Evolutionary conservation across 257 asterid species (phyloP).

Genomic region (Ballota nigra): DNA sequence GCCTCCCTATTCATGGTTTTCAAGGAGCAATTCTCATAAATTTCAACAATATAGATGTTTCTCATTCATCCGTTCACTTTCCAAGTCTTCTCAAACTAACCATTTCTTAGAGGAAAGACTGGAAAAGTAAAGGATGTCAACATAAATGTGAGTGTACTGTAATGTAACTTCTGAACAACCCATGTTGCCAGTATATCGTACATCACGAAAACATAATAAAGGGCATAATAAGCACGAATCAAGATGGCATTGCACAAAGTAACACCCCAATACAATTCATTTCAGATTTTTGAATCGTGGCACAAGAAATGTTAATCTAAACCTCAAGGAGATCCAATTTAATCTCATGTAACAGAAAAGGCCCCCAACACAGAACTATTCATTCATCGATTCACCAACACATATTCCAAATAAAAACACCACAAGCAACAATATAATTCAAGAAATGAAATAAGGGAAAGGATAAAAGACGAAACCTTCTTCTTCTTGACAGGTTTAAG

Average conservation of each 20-base stretch:
- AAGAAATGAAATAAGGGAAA: not conserved
- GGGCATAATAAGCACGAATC: not conserved
- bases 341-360: not conserved
- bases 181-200: not conserved
- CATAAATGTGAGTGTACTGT: not conserved
- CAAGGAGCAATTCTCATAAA: not conserved
- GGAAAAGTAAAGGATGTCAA: not conserved
- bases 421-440: not conserved
- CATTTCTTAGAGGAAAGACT: constrained; percentile 3
- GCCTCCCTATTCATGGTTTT: not conserved
- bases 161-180: not conserved
- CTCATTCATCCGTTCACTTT: not conserved
- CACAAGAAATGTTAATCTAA: not conserved
- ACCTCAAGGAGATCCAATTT: not conserved
- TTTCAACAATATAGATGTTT: not conserved
- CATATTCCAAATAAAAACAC: not conserved
- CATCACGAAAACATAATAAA: not conserved
- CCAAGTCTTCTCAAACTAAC: not conserved
- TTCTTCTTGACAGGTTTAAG: constrained; percentile 97
- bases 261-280: not conserved
- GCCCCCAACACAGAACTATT: constrained; percentile 11
- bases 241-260: not conserved
- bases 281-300: not conserved
- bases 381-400: not conserved
- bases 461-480: constrained; percentile 49